phyloP scores from a whole-genome alignment of 2,329 filamentous ascomycete genomes.

The Chalara sp. region DNA sequence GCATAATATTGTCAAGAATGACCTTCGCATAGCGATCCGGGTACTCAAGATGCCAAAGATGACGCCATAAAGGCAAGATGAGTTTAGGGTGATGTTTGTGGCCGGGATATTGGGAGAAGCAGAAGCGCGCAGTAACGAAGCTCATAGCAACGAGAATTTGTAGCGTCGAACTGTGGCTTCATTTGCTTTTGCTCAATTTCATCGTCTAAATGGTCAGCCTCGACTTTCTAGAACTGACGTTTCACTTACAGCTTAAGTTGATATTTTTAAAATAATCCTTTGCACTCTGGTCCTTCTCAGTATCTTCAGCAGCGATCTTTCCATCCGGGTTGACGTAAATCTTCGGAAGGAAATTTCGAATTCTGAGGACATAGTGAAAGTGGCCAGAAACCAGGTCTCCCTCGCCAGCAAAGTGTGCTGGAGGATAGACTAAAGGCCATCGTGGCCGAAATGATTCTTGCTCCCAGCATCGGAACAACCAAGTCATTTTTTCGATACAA shows the following conservation, averaged over 20 bases:
- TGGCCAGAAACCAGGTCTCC: slow-evolving; percentile 52
- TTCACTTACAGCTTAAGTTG: slow-evolving; percentile 48
- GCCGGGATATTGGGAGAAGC: slow-evolving; percentile 27
- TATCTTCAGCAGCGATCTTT: slow-evolving; percentile 28
- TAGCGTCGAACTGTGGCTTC: slow-evolving; percentile 15
- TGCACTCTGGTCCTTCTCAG: slow-evolving; percentile 37
- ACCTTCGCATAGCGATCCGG: too few relatives aligned
- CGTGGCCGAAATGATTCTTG: slow-evolving; percentile 43
- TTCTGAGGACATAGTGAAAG: slow-evolving; percentile 54
- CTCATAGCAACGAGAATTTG: slow-evolving; percentile 42
- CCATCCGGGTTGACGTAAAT: slow-evolving; percentile 40
- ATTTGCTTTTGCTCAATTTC: too few relatives aligned
- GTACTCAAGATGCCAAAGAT: too few relatives aligned
- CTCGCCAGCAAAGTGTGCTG: slow-evolving; percentile 49
- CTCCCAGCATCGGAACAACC: slow-evolving; percentile 63
- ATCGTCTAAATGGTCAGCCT: too few relatives aligned
- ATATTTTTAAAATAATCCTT: slow-evolving; percentile 48
- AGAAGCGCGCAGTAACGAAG: slow-evolving; percentile 43
- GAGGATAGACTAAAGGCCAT: slow-evolving; percentile 56
- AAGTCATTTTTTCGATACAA: slow-evolving; percentile 61
- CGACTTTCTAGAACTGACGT: too few relatives aligned
- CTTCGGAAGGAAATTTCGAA: slow-evolving; percentile 51
- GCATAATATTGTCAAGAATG: too few relatives aligned
- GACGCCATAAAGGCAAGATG: too few relatives aligned
- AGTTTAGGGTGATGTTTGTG: too few relatives aligned